These are phyloP conservation scores for Candida pini DNA, from an alignment of 805 yeast species.

Conservation along the genomic window DNA sequence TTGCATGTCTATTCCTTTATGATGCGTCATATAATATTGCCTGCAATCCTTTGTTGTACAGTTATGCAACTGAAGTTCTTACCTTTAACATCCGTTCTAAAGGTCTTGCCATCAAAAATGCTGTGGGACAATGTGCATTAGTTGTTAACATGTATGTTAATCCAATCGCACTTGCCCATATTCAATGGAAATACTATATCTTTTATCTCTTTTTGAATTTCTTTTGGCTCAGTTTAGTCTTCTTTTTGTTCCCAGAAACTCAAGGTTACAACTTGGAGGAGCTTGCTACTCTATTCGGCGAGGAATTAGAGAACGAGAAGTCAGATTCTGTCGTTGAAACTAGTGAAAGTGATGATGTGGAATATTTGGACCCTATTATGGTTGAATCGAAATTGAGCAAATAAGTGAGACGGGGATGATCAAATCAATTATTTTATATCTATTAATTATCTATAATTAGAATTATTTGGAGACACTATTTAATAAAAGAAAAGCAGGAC, in stretches of 20 bases:
- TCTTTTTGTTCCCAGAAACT: conserved; percentile 31
- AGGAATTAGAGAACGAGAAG: too few species aligned
- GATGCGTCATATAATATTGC: conserved; percentile 38
- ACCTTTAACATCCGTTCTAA: conserved; percentile 21
- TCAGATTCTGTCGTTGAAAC: too few species aligned
- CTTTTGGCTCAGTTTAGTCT: conserved; percentile 25
- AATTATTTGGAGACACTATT: too few species aligned
- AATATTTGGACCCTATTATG: too few species aligned
- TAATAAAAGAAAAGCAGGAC: too few species aligned
- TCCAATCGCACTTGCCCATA: conserved; percentile 33
- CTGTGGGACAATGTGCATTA: conserved; percentile 6
- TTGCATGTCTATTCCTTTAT: conserved; percentile 47
- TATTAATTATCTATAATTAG: too few species aligned
- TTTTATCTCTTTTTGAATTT: conserved; percentile 28
- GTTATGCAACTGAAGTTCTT: conserved; percentile 40
- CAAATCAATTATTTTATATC: too few species aligned
- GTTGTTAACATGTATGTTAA: conserved; percentile 30
- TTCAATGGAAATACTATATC: conserved; percentile 33
- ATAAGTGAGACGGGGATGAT: too few species aligned
- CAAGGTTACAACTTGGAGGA: conserved; percentile 33
- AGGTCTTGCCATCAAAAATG: conserved; percentile 7
- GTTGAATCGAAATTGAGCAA: too few species aligned
- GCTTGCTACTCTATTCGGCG: conserved; percentile 17
- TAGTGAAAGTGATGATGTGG: too few species aligned
- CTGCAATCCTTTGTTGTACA: conserved; percentile 39